Evolutionary conservation across 176 grass and related monocot species (phyloP).

Genomic region (Aegilops sharonensis): DNA sequence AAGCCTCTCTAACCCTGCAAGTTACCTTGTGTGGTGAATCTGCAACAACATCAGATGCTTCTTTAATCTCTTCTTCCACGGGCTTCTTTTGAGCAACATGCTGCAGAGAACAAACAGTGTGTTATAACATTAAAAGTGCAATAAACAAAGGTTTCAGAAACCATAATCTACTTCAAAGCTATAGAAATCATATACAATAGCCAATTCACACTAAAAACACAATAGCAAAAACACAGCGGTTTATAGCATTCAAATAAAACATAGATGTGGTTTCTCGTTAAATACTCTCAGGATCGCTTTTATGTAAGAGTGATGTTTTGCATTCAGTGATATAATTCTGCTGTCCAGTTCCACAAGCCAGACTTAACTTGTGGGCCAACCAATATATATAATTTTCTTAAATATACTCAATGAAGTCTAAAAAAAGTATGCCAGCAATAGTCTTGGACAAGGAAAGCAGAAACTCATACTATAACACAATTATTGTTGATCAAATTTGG

Average conservation of each 20-base stretch:
- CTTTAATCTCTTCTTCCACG: conserved; percentile 57
- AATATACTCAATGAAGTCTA: too few relatives aligned
- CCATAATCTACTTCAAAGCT: conserved; percentile 6
- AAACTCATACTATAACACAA: conserved; percentile 1
- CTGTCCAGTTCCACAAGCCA: not conserved
- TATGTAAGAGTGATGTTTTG: not conserved
- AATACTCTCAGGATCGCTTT: not conserved
- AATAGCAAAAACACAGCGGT: not conserved
- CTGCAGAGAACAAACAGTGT: conserved; percentile 57
- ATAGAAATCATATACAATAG: not conserved
- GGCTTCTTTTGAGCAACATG: conserved; percentile 48
- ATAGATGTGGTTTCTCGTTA: not conserved
- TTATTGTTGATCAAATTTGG: not conserved
- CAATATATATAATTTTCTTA: not conserved
- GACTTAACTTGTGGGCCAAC: not conserved
- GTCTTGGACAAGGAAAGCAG: not conserved
- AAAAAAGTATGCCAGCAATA: not conserved
- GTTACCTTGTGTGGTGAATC: conserved; percentile 93
- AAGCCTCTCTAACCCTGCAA: conserved; percentile 21
- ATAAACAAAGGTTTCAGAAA: not conserved
- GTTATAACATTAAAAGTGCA: conserved; percentile 22
- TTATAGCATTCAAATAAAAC: conserved; percentile 21
- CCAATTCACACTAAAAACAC: not conserved
- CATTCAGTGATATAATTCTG: not conserved
- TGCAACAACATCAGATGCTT: conserved; percentile 64